Base-by-base conservation (phyloP, 768 basidiomycete species). In the Lyophyllum decastes region DNA sequence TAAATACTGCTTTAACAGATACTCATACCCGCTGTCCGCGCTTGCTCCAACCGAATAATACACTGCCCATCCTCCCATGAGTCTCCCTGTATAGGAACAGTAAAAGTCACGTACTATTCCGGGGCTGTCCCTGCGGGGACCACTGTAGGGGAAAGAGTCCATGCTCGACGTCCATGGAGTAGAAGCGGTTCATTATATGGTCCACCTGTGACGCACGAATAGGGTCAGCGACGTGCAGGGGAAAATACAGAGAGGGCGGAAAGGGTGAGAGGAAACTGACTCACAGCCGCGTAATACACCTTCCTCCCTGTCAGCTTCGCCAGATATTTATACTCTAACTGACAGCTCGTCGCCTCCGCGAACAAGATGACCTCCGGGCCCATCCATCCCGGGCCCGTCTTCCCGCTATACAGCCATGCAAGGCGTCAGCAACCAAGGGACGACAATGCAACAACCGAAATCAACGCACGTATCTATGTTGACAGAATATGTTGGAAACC, bases 281-380 rank as follows among this genome's bases (percentile, higher is more conserved):
- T 76, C 70, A 67, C 64, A 55, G 25, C 73, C 35, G 17, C 43
- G 54, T 76, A 85, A 61, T 82, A 88, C 24, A 81, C 78, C 16
- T 76, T 73, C 54, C 83, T 78, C 0, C 86, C 85, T 0, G 88
- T 90, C 24, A 87, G 63, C 60, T 88, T 82, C 1, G 87, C 86
- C 1, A 91, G 77, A 65, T 89, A 91, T 68, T 89, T 88, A 73
- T 85, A 86, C 68, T 92, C 90, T n/a, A 91, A 69, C 69, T 90
- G 88, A 60, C 87, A 83, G 38, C 81, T 83, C 8, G 74, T 66
- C 2, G 72, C 70, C 61, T 79, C 79, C 11, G 79, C 72, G 27
- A 76, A 77, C 5, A 76, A 55, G 3, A 70, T 64, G 1, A 40
- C 64, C 51, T 12, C 53, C 5, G 30, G 59, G 10, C 55, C 66